Evolutionary conservation across 2,329 filamentous ascomycete genomes (phyloP).

Genomic region (Ophiostoma australiae): DNA sequence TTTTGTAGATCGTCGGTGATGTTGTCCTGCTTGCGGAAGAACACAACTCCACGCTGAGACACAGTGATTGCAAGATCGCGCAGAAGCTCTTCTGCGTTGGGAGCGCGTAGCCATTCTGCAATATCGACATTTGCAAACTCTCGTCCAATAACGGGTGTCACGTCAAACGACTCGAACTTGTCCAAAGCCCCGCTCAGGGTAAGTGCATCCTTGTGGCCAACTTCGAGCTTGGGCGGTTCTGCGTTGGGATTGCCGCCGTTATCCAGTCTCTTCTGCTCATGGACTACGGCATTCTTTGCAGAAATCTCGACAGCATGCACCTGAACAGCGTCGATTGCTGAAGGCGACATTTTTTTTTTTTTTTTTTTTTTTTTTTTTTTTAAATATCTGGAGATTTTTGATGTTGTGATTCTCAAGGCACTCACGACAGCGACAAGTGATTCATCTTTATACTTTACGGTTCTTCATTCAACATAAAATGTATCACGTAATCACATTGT

Average conservation of each 20-base stretch:
- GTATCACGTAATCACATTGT: neutral
- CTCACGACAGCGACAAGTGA: neutral
- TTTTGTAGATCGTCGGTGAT: conserved; percentile 23
- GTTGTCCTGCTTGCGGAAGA: conserved; percentile 45
- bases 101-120: conserved; percentile 19
- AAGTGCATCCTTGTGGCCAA: neutral
- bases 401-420: too few species aligned
- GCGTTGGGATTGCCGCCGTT: neutral
- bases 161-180: neutral
- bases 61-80: conserved; percentile 57
- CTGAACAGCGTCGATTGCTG: neutral
- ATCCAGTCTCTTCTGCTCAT: neutral
- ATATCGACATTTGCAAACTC: conserved; percentile 3
- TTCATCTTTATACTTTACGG: neutral
- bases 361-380: neutral
- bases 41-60: conserved; percentile 47
- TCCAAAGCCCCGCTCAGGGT: neutral
- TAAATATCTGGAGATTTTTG: too few species aligned
- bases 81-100: conserved; percentile 52
- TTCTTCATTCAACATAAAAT: neutral
- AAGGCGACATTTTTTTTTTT: neutral
- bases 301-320: neutral
- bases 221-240: neutral
- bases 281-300: neutral
- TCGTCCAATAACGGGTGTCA: neutral